Evolutionary conservation across 371 early-diverging fungal genomes (phyloP).

Genomic region (Mucor ambiguus): DNA sequence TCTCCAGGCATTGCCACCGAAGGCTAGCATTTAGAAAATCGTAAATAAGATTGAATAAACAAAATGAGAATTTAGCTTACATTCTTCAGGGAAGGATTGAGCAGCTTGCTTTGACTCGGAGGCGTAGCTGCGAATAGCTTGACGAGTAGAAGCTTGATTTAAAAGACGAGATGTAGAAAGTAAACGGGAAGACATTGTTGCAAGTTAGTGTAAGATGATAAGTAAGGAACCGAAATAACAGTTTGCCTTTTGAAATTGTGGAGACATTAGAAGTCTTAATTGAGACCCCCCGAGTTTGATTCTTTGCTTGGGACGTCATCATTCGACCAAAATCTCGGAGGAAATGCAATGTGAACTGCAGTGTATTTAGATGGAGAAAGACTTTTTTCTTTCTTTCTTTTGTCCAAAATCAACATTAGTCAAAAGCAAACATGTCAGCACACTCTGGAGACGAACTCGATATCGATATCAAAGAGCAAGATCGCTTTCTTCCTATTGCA

Average conservation of each 20-base stretch:
- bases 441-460: slow-evolving; percentile 68
- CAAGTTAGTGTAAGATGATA: slow-evolving; percentile 13
- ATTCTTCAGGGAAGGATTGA: slow-evolving; percentile 27
- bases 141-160: slow-evolving; percentile 21
- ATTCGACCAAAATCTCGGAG: slow-evolving; percentile 5
- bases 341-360: background rate
- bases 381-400: slow-evolving; percentile 4
- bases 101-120: slow-evolving; percentile 25
- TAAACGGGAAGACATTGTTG: slow-evolving; percentile 30
- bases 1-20: slow-evolving; percentile 45
- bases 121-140: slow-evolving; percentile 26
- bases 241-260: background rate
- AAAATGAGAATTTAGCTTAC: background rate
- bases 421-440: slow-evolving; percentile 25
- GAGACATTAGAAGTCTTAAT: background rate
- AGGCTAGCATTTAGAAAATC: slow-evolving; percentile 26
- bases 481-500: slow-evolving; percentile 94
- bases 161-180: slow-evolving; percentile 19
- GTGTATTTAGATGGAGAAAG: slow-evolving; percentile 3
- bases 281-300: slow-evolving; percentile 4
- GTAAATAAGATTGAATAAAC: background rate
- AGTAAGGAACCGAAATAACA: slow-evolving; percentile 1
- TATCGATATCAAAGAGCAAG: slow-evolving; percentile 88
- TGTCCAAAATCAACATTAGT: background rate
- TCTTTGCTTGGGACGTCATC: slow-evolving; percentile 12